Conservation (phyloP, 306 rosid species). For the Datisca glomerata region DNA sequence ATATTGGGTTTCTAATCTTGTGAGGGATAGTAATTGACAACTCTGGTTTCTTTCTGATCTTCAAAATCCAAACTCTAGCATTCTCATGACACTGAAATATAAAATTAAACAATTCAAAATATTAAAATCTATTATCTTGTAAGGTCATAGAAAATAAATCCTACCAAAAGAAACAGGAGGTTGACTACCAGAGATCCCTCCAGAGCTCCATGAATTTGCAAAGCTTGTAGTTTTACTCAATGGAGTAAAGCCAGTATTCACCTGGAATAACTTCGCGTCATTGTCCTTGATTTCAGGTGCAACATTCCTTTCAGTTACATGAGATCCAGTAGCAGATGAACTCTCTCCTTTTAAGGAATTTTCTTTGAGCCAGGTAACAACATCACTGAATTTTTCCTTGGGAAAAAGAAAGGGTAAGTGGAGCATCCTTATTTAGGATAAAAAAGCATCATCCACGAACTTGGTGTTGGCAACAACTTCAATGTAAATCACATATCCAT, state of each 20-base stretch:
- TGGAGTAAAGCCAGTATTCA: constrained; percentile 29
- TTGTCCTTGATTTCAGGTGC: constrained; percentile 29
- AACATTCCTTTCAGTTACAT: constrained; percentile 29
- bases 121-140: no score
- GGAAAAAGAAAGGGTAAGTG: constrained; percentile 16
- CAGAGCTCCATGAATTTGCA: constrained; percentile 50
- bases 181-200: constrained; percentile 25
- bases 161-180: constrained; percentile 43
- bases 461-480: neutral
- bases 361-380: constrained; percentile 82
- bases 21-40: no score
- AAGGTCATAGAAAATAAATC: constrained; percentile 21
- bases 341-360: constrained; percentile 46
- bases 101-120: no score
- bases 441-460: constrained; percentile 1
- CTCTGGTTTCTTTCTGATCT: no score
- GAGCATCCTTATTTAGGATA: neutral
- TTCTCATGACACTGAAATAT: no score
- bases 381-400: constrained; percentile 79
- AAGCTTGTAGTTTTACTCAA: constrained; percentile 21
- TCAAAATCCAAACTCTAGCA: no score
- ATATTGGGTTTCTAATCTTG: no score
- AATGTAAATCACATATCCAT: neutral
- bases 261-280: constrained; percentile 36
- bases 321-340: constrained; percentile 24